Conservation (phyloP, 208 protist genomes). For the Tritrichomonas foetus region DNA sequence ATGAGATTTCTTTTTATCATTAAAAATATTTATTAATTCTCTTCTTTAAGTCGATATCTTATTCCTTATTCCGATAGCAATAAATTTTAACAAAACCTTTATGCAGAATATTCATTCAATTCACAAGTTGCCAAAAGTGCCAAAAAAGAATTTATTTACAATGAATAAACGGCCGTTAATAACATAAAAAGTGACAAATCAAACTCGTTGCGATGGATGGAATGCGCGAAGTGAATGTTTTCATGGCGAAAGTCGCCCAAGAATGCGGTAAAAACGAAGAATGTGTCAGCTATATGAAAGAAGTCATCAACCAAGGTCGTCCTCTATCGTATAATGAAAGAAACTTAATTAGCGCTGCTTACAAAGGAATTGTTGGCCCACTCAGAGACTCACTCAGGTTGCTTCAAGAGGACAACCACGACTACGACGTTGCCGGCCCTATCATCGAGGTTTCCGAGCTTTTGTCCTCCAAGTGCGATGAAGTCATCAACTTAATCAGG, state of each 20-base stretch:
- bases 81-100: too few species aligned
- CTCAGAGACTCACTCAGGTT: not conserved
- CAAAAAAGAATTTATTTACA: too few species aligned
- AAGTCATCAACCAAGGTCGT: not conserved
- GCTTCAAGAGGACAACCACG: not conserved
- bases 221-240: not conserved
- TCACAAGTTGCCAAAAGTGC: too few species aligned
- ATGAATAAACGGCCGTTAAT: too few species aligned
- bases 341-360: not conserved
- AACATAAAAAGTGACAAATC: too few species aligned
- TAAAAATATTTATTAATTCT: too few species aligned
- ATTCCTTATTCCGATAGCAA: too few species aligned
- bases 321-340: conserved; percentile 6
- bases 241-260: not conserved
- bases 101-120: too few species aligned
- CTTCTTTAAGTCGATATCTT: too few species aligned
- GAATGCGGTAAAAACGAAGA: conserved; percentile 6
- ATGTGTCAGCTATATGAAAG: not conserved
- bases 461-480: not conserved
- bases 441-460: not conserved
- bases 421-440: not conserved
- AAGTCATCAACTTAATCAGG: not conserved
- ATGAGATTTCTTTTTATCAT: too few species aligned
- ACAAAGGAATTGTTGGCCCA: conserved; percentile 11
- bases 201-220: not conserved